Percentiles rank a stretch among this genome's conserved stretches.
phyloP scores from a whole-genome alignment of 2,329 filamentous ascomycete genomes.

The Passalora sequoiae region DNA sequence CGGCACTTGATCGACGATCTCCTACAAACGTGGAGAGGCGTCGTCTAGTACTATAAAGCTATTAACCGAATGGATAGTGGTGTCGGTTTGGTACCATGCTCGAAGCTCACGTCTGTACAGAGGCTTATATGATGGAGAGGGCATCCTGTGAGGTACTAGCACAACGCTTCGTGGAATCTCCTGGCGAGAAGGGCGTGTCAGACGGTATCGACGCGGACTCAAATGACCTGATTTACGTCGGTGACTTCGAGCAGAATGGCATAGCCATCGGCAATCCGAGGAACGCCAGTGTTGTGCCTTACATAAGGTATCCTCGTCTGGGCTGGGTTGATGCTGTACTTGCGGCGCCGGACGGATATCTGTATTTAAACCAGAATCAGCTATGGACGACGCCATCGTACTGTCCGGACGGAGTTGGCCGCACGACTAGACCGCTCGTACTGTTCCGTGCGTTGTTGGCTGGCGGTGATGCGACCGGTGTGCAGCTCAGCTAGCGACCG shows the following conservation, averaged over 20 bases:
- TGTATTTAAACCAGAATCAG: not conserved
- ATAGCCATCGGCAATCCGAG: not conserved
- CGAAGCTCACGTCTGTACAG: no score
- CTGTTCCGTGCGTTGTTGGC: not conserved
- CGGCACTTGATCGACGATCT: conserved; percentile 41
- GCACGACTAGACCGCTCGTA: not conserved
- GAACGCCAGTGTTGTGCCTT: not conserved
- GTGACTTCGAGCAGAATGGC: not conserved
- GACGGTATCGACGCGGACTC: not conserved
- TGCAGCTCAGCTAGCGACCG: not conserved
- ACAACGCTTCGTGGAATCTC: not conserved
- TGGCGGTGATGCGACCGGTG: not conserved
- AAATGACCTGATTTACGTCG: not conserved
- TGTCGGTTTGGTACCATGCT: conserved; percentile 41
- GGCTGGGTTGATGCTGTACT: not conserved
- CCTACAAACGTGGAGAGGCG: conserved; percentile 40
- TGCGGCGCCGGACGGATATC: not conserved
- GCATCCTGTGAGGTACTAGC: not conserved
- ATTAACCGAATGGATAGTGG: conserved; percentile 43
- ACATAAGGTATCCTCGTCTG: not conserved
- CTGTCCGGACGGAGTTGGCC: not conserved
- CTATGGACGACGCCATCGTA: not conserved
- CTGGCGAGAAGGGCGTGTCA: not conserved
- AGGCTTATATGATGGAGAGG: no score
- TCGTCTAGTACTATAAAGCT: conserved; percentile 38